Evolutionary conservation across 441 rosid genomes (phyloP).

Genomic region (Populus tomentosa): DNA sequence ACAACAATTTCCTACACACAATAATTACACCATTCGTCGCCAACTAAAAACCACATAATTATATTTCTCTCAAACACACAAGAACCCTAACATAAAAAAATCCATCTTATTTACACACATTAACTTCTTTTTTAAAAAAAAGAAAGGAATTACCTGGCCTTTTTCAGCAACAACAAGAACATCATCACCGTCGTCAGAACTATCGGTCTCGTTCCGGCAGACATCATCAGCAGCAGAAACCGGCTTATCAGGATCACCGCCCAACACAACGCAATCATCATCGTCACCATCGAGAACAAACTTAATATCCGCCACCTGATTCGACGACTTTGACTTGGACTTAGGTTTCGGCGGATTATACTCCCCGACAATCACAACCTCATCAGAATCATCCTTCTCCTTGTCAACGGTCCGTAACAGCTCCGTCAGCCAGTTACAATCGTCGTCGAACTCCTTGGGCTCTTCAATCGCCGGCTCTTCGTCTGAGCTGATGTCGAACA

Average conservation of each 20-base stretch:
- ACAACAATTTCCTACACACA: background rate
- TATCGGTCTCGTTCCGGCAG: constrained; percentile 1
- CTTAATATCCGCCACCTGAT: constrained; percentile 7
- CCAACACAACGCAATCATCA: constrained; percentile 75
- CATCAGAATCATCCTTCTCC: constrained; percentile 12
- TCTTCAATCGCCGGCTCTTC: constrained; percentile 46
- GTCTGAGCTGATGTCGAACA: constrained; percentile 71
- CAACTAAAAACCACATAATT: background rate
- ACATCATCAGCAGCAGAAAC: constrained; percentile 15
- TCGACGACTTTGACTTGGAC: constrained; percentile 26
- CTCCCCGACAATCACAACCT: constrained; percentile 55
- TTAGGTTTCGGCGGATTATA: constrained; percentile 28
- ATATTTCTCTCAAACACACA: background rate
- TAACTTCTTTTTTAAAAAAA: no score
- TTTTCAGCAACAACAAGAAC: constrained; percentile 66
- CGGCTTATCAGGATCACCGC: constrained; percentile 63
- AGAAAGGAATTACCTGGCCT: constrained; percentile 50
- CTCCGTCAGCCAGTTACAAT: constrained; percentile 37
- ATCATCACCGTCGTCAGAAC: constrained; percentile 37
- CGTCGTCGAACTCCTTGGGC: constrained; percentile 24
- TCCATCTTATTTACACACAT: background rate
- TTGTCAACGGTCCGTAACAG: constrained; percentile 16
- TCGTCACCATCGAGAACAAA: constrained; percentile 26
- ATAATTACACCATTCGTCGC: background rate
- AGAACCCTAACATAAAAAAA: background rate